Conservation (phyloP, 2,329 filamentous ascomycete species). For the Penicillium aurantiogriseum region DNA sequence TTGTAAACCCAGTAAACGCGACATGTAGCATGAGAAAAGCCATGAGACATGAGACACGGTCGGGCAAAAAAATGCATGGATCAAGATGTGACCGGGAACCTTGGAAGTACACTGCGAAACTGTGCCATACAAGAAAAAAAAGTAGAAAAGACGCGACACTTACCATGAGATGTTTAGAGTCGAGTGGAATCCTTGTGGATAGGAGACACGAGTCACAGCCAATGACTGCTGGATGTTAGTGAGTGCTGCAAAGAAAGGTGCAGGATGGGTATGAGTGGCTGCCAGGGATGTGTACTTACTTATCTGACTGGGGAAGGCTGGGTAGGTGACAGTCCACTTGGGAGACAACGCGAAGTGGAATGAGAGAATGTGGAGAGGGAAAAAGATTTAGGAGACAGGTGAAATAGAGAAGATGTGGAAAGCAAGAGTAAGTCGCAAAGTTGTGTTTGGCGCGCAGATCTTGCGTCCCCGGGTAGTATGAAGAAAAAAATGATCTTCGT, state of each 20-base stretch:
- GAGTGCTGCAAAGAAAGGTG: slow-evolving; percentile 9
- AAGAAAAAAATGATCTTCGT: slow-evolving; percentile 15
- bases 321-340: slow-evolving; percentile 10
- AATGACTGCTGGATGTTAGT: slow-evolving; percentile 9
- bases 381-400: not conserved
- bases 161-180: slow-evolving; percentile 19
- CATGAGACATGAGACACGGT: slow-evolving; percentile 23
- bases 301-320: slow-evolving; percentile 16
- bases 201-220: not conserved
- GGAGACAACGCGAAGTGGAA: slow-evolving; percentile 13
- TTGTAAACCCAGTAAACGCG: not conserved
- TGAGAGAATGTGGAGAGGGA: slow-evolving; percentile 1
- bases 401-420: slow-evolving; percentile 1
- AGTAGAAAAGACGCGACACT: slow-evolving; percentile 10
- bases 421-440: slow-evolving; percentile 3
- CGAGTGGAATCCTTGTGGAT: not conserved
- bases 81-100: slow-evolving; percentile 21
- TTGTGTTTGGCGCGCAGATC: slow-evolving; percentile 13
- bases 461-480: slow-evolving; percentile 11
- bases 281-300: slow-evolving; percentile 34
- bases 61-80: slow-evolving; percentile 28
- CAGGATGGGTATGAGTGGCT: slow-evolving; percentile 25
- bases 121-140: slow-evolving; percentile 8
- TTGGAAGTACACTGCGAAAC: slow-evolving; percentile 18
- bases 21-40: not conserved